phyloP scores from a whole-genome alignment of 179 eudicot genomes.

The Gypsophila paniculata region DNA sequence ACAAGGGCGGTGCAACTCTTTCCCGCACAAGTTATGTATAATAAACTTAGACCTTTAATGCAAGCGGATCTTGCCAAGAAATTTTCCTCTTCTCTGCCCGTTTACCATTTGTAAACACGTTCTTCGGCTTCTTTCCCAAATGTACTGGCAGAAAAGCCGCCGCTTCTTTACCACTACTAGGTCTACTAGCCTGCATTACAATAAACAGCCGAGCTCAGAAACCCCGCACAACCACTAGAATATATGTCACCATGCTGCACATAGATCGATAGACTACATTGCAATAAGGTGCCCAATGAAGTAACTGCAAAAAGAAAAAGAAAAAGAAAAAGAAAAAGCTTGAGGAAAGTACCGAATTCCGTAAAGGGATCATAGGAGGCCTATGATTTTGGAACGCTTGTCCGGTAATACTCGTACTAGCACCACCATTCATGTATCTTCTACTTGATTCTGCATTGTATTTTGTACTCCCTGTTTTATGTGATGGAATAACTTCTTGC shows the following conservation, averaged over 20 bases:
- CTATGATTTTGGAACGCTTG: slow-evolving; percentile 15
- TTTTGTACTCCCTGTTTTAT: slow-evolving; percentile 9
- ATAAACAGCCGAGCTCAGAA: slow-evolving; percentile 4
- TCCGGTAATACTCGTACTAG: slow-evolving; percentile 18
- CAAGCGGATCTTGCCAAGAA: slow-evolving; percentile 39
- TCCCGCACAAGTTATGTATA: slow-evolving; percentile 24
- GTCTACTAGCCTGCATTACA: slow-evolving; percentile 29
- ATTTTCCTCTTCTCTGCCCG: slow-evolving; percentile 35
- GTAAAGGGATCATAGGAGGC: slow-evolving; percentile 8
- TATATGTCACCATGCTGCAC: not conserved
- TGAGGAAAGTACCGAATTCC: slow-evolving; percentile 28
- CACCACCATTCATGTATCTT: slow-evolving; percentile 14
- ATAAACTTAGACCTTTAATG: slow-evolving; percentile 28
- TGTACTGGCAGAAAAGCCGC: slow-evolving; percentile 21
- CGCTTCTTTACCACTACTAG: slow-evolving; percentile 16
- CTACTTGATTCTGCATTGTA: slow-evolving; percentile 23
- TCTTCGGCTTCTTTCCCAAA: slow-evolving; percentile 31
- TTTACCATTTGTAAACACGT: slow-evolving; percentile 27
- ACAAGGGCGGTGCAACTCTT: slow-evolving; percentile 18
- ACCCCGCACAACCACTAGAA: not conserved
- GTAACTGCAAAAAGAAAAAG: not conserved
- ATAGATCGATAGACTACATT: not conserved
- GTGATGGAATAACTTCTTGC: slow-evolving; percentile 12
- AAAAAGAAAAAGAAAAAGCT: not conserved
- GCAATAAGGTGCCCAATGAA: not conserved